Conservation (phyloP, 2,329 filamentous ascomycete genomes). For the Calonectria crousiana region DNA sequence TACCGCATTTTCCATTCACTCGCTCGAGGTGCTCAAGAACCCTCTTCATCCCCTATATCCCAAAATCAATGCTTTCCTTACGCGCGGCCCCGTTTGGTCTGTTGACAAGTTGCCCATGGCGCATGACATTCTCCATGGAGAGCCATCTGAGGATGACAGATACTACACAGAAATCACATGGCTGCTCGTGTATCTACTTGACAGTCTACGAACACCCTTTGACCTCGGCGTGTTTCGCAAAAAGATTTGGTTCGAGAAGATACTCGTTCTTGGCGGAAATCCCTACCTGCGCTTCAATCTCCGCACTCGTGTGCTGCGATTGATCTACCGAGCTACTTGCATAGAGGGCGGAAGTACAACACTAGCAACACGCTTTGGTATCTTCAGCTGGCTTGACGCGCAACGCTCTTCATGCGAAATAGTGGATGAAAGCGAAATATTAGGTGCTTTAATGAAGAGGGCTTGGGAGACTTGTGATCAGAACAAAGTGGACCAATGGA, state of each 20-base stretch:
- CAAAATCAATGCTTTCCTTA: constrained; percentile 88
- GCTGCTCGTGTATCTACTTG: constrained; percentile 79
- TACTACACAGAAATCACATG: constrained; percentile 81
- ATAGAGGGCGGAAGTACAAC: constrained; percentile 82
- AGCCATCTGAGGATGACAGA: constrained; percentile 78
- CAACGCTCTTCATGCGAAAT: constrained; percentile 61
- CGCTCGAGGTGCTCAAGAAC: constrained; percentile 77
- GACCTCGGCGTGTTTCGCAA: constrained; percentile 73
- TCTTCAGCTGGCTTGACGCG: constrained; percentile 80
- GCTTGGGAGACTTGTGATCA: constrained; percentile 76
- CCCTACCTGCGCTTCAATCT: constrained; percentile 71
- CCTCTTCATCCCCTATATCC: constrained; percentile 87
- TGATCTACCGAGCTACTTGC: constrained; percentile 76
- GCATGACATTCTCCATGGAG: constrained; percentile 70
- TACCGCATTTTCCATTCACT: constrained; percentile 79
- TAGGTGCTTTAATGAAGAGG: constrained; percentile 67
- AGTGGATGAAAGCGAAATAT: constrained; percentile 60
- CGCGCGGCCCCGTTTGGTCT: constrained; percentile 81
- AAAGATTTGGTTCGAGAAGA: constrained; percentile 78
- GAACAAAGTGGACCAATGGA: constrained; percentile 76
- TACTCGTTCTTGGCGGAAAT: constrained; percentile 77
- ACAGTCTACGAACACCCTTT: constrained; percentile 69
- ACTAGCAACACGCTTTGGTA: constrained; percentile 81
- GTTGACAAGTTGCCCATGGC: constrained; percentile 79
- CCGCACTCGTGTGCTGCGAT: constrained; percentile 69